phyloP scores from a whole-genome alignment of 208 protist species.

The Phytomonas sp. region DNA sequence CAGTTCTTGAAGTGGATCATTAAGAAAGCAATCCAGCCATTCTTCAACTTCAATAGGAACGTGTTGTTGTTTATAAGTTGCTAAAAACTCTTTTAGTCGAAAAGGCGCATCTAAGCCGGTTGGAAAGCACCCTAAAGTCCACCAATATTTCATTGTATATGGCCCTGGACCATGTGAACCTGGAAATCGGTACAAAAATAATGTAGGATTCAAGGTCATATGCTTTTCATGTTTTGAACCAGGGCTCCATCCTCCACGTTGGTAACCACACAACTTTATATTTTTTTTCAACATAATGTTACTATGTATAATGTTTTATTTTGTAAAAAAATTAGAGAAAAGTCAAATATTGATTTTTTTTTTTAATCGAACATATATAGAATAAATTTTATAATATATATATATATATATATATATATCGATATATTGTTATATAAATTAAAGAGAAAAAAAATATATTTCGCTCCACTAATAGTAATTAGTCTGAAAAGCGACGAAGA shows the following conservation, averaged over 20 bases:
- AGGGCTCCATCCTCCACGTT: conserved; percentile 73
- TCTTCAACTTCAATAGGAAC: conserved; percentile 85
- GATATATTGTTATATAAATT: conserved; percentile 3
- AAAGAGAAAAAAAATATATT: conserved; percentile 16
- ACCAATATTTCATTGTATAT: conserved; percentile 90
- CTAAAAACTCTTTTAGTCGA: conserved; percentile 73
- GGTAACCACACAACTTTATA: conserved; percentile 30
- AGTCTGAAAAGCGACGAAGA: conserved; percentile 58
- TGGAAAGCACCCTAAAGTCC: conserved; percentile 83
- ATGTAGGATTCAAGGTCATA: conserved; percentile 75
- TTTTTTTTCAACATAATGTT: conserved; percentile 2
- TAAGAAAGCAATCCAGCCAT: conserved; percentile 72
- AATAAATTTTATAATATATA: neutral
- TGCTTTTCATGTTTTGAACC: conserved; percentile 87
- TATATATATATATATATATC: conserved; percentile 1
- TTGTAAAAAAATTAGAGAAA: neutral
- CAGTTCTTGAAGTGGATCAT: conserved; percentile 52
- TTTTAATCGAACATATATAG: neutral
- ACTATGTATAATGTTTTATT: neutral
- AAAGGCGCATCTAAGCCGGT: conserved; percentile 75
- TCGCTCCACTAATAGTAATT: neutral
- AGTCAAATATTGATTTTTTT: neutral
- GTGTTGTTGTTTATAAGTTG: conserved; percentile 71
- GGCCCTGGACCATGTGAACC: conserved; percentile 69
- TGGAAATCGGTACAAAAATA: conserved; percentile 80